Evolutionary conservation across 257 asterid genomes (phyloP).

Genomic region (Misopates orontium): DNA sequence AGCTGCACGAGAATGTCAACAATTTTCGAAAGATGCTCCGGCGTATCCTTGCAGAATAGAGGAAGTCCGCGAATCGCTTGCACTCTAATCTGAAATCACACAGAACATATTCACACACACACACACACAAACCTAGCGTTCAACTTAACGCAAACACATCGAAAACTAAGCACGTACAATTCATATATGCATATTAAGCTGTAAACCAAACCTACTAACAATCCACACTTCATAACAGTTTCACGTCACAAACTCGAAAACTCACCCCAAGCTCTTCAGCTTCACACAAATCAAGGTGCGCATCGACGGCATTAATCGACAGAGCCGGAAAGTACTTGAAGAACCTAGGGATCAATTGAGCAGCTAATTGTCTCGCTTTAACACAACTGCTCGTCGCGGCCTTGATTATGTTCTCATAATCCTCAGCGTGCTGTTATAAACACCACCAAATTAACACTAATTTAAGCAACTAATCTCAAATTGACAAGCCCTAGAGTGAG

Average conservation of each 20-base stretch:
- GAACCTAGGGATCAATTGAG: conserved; percentile 89
- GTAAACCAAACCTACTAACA: not conserved
- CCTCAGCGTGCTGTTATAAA: conserved; percentile 65
- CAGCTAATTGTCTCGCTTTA: conserved; percentile 89
- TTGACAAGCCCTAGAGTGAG: conserved; percentile 35
- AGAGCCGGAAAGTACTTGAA: conserved; percentile 76
- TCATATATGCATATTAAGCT: not conserved
- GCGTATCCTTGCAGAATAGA: conserved; percentile 97
- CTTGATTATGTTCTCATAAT: conserved; percentile 73
- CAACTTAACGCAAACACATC: too few relatives aligned
- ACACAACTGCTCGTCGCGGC: conserved; percentile 72
- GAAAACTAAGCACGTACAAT: not conserved
- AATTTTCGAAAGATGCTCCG: conserved; percentile 86
- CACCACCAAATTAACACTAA: too few relatives aligned
- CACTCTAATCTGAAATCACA: conserved; percentile 64
- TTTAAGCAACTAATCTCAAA: too few relatives aligned
- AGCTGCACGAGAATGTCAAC: conserved; percentile 97
- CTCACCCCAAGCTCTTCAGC: conserved; percentile 96
- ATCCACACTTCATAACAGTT: conserved; percentile 4
- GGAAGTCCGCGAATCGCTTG: conserved; percentile 98
- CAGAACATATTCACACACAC: not conserved
- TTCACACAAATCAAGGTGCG: conserved; percentile 94
- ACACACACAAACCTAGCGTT: not conserved
- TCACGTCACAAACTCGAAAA: not conserved
- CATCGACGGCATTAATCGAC: conserved; percentile 74